phyloP scores from a whole-genome alignment of 2,329 filamentous ascomycete species.

The Beauveria sp. region DNA sequence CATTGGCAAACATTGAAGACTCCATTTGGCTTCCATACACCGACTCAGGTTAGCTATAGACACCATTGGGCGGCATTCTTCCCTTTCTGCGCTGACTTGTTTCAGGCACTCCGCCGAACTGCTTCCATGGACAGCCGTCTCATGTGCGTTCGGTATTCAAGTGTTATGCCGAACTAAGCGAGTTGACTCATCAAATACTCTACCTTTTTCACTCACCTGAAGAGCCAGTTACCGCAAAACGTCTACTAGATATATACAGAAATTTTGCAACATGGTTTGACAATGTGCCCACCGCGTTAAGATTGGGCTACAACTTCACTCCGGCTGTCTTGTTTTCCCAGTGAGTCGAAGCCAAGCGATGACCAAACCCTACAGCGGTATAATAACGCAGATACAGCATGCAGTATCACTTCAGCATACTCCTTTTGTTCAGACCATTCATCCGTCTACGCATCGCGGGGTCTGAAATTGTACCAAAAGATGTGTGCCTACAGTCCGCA shows the following conservation, averaged over 20 bases:
- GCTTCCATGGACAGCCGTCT: constrained; percentile 52
- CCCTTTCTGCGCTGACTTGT: neutral
- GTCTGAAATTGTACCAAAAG: constrained; percentile 54
- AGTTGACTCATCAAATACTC: constrained; percentile 64
- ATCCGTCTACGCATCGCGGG: constrained; percentile 57
- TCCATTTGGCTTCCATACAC: constrained; percentile 53
- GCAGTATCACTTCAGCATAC: constrained; percentile 63
- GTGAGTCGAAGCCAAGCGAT: constrained; percentile 37
- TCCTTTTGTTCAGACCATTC: constrained; percentile 65
- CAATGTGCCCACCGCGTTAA: constrained; percentile 54
- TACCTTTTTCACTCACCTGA: constrained; percentile 65
- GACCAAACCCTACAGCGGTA: neutral
- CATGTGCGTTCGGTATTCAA: constrained; percentile 62
- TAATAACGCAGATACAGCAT: constrained; percentile 37
- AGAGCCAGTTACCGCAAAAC: constrained; percentile 54
- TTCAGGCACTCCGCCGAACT: constrained; percentile 44
- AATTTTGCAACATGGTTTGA: constrained; percentile 66
- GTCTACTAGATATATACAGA: constrained; percentile 56
- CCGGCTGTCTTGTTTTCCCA: constrained; percentile 69
- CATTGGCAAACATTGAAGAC: constrained; percentile 52
- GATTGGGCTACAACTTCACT: constrained; percentile 60
- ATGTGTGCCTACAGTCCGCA: constrained; percentile 56
- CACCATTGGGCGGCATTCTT: neutral
- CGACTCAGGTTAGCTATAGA: constrained; percentile 22
- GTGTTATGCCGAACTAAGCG: constrained; percentile 63